Evolutionary conservation across 192 early-diverging fungal genomes (phyloP), one percentile per base, ranked within the genome.

Genomic region (Umbelopsis ramanniana): DNA sequence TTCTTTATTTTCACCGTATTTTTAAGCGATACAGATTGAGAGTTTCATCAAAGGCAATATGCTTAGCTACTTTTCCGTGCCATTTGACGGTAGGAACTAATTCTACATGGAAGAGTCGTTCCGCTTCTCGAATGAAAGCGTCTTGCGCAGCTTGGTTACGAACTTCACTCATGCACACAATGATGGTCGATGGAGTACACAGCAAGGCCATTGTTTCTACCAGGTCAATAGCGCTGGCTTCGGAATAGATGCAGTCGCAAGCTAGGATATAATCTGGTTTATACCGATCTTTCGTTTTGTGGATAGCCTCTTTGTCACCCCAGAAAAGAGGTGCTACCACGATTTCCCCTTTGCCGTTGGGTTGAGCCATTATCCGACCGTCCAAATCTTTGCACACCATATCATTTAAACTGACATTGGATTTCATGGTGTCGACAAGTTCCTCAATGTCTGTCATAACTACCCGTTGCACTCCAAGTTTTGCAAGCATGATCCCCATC

Each of bases 191-290:
- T 5, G 50, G 35, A 5, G 21, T 66, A 10, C 72, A 70, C 4
- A 81, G 21, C 4, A 60, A 29, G 21, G 70, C 72, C 79, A 81
- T 81, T 21, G 79, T 81, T 12, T 72, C 46, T 19, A 77, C 79
- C 40, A 81, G 55, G 35, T 72, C 79, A 23, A 74, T 54, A 17
- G 79, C 79, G 52, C 79, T 81, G 19, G 79, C 76, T 53, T 81
- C 79, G 17, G 79, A 81, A 70, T 81, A 81, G 43, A 81, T 81
- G 33, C 79, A 81, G 55, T 81, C 79, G 23, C 75, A 76, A 1
- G 79, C 79, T 8, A 81, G 69, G 14, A 81, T 73, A 48, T 81
- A 76, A 57, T 81, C 79, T 48, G 74, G 73, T 15, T 48, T 43
- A 10, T 70, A 72, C 12, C 23, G 46, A 10, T 66, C 68, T 45